Percentiles rank a stretch among this genome's conserved stretches.
phyloP scores from a whole-genome alignment of 352 stramenopile species.

The Phytopythium helicoides region DNA sequence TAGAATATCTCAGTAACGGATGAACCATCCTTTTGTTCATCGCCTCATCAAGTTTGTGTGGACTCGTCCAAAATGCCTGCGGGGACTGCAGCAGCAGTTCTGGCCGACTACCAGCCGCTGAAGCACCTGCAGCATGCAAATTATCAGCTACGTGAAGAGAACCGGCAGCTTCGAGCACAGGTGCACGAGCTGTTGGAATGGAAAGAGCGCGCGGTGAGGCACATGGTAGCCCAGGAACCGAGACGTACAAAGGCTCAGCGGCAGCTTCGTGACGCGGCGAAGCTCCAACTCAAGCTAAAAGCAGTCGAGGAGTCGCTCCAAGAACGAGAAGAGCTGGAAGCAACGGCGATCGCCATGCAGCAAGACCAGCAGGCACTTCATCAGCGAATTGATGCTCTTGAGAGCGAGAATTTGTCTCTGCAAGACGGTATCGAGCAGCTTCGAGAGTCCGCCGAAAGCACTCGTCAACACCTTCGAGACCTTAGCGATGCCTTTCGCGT shows the following conservation, averaged over 20 bases:
- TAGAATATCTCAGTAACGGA: constrained; percentile 1
- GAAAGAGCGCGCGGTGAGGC: constrained; percentile 64
- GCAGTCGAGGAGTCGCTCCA: constrained; percentile 54
- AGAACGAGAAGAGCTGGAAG: constrained; percentile 44
- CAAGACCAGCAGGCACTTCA: constrained; percentile 25
- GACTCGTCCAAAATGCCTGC: neutral
- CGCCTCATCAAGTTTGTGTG: neutral
- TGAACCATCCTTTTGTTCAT: neutral
- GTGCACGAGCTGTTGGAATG: constrained; percentile 52
- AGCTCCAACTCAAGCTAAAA: constrained; percentile 51
- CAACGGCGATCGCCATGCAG: constrained; percentile 35
- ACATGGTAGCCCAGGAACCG: constrained; percentile 59
- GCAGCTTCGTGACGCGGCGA: constrained; percentile 49
- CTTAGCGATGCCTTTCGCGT: constrained; percentile 49
- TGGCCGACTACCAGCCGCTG: constrained; percentile 57
- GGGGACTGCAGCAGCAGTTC: constrained; percentile 33
- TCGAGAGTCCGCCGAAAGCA: constrained; percentile 16
- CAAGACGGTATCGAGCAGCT: constrained; percentile 12
- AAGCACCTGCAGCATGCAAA: constrained; percentile 63
- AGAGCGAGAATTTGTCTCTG: constrained; percentile 25
- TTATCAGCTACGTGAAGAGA: constrained; percentile 62
- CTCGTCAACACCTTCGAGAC: constrained; percentile 31
- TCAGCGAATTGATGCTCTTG: constrained; percentile 22
- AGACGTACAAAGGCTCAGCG: constrained; percentile 39
- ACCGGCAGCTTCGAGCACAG: constrained; percentile 40